Evolutionary conservation across 495 filamentous ascomycete species (phyloP), one percentile per base, ranked within the genome.

Genomic region (Aspergillus sclerotiicarbonarius): DNA sequence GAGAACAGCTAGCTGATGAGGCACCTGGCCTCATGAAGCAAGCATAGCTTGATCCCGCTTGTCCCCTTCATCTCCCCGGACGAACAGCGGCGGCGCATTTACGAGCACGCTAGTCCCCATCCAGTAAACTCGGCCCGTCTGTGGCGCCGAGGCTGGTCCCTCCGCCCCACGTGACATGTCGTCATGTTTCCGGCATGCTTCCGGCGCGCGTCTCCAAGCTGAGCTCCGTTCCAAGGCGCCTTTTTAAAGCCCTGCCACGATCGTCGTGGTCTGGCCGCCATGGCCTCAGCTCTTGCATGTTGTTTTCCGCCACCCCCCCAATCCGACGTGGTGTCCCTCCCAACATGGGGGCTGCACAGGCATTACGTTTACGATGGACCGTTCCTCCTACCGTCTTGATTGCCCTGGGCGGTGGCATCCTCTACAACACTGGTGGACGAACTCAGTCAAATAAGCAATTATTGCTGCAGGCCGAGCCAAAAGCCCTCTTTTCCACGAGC

Each of bases 241-340:
- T 32, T 53, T 41, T 51, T 57, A 57, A 57, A 39, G 32, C 25
- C 32, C 54, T 46, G 53, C 39, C 18, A 49, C 25, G 59, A 65
- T 57, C 56, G 57, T 37, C 53, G 47, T 51, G 57, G 58, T 62
- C 63, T 59, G 62, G 58, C 56, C 59, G 53, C 54, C 37, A 61
- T 53, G 58, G 53, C 39, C 51, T 56, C 56, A 53, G 52, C 53
- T 13, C 50, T 56, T 62, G 62, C 49, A 74, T 73, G 71, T 58
- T 62, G 39, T 51, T 60, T 84, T 31, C 78, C 88, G 73, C 84
- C 80, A 74, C 88, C 84, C 20, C 72, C 82, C 18, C 73, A 89
- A n/a, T 85, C 75, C 3, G 62, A 70, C 45, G 62, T 72, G 53
- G 68, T 76, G 45, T 57, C 71, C 58, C 57, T 25, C 44, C 51